Conservation (phyloP, 305 asterid species). For the Petunia hybrid region DNA sequence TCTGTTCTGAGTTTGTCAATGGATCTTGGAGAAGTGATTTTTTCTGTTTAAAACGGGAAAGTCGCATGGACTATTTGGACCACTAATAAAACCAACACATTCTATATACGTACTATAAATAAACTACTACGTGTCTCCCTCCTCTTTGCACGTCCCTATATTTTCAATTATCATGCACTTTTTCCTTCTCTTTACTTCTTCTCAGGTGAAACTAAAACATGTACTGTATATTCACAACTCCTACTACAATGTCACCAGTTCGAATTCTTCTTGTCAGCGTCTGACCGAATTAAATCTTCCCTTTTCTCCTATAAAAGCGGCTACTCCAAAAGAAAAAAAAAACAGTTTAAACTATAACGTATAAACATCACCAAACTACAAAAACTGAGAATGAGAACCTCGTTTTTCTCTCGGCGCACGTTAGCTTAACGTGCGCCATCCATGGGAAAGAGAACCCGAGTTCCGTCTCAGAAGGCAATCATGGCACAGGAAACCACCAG, state of each 20-base stretch:
- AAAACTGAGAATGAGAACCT: too few relatives aligned
- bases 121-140: constrained; percentile 53
- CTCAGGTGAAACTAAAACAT: not conserved
- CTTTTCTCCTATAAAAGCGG: too few relatives aligned
- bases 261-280: too few relatives aligned
- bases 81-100: constrained; percentile 39
- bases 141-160: constrained; percentile 38
- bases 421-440: too few relatives aligned
- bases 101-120: not conserved
- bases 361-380: too few relatives aligned
- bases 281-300: too few relatives aligned
- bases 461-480: too few relatives aligned
- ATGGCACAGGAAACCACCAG: too few relatives aligned
- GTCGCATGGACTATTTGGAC: constrained; percentile 46
- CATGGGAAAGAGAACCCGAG: too few relatives aligned
- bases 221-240: not conserved
- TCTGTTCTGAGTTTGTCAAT: constrained; percentile 20
- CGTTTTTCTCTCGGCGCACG: too few relatives aligned
- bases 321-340: too few relatives aligned
- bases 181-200: not conserved
- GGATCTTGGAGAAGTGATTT: constrained; percentile 21
- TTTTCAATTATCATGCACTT: not conserved
- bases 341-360: too few relatives aligned
- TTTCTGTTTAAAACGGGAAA: constrained; percentile 54
- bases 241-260: not conserved